phyloP scores from a whole-genome alignment of 2,329 filamentous ascomycete species.

The Sporothrix pallida region DNA sequence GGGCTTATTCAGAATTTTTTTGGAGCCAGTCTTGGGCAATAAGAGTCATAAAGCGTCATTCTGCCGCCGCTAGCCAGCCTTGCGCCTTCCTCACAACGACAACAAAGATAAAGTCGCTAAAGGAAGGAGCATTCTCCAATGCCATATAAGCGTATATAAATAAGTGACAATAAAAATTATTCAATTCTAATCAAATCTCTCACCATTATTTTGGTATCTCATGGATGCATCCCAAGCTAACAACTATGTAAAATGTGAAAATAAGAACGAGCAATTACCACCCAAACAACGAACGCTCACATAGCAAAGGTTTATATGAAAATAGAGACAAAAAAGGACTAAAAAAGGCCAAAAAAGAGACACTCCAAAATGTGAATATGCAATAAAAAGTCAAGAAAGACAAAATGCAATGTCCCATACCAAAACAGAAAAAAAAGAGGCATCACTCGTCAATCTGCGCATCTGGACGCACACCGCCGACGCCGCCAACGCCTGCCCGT shows the following conservation, averaged over 20 bases:
- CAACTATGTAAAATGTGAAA: conserved; percentile 24
- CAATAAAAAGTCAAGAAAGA: neutral
- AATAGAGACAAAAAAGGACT: neutral
- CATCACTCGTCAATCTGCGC: conserved; percentile 30
- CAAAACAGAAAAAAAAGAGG: neutral
- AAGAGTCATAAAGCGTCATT: conserved; percentile 19
- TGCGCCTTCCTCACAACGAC: neutral
- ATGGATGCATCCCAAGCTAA: conserved; percentile 23
- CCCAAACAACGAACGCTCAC: conserved; percentile 9
- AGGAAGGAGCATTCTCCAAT: neutral
- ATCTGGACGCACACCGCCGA: conserved; percentile 28
- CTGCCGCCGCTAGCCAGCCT: conserved; percentile 19
- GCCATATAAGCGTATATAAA: neutral
- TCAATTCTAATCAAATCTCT: neutral
- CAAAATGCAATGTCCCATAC: no score
- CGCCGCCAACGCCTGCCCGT: conserved; percentile 46
- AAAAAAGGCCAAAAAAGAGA: neutral
- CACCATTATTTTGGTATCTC: conserved; percentile 27
- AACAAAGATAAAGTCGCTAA: neutral
- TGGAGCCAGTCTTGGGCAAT: conserved; percentile 21
- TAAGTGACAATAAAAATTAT: neutral
- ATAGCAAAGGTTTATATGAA: neutral
- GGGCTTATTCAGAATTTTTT: conserved; percentile 23
- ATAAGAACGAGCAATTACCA: neutral
- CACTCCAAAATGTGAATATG: neutral